Evolutionary conservation across 352 stramenopile genomes (phyloP).

Genomic region (Globisporangium perplexum): DNA sequence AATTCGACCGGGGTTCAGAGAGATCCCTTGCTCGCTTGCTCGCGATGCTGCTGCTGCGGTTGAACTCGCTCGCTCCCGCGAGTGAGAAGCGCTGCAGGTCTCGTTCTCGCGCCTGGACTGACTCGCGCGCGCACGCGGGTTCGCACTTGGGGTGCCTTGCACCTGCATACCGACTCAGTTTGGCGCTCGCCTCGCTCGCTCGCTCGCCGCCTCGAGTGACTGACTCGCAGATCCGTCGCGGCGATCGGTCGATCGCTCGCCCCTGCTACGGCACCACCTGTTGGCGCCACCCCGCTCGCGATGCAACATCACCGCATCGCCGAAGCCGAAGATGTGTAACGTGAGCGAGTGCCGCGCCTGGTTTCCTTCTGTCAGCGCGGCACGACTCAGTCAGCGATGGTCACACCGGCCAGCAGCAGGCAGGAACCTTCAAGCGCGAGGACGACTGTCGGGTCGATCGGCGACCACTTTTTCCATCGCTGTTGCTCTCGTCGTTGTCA

Average conservation of each 20-base stretch:
- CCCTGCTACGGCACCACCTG: background rate
- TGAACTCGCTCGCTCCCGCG: no score
- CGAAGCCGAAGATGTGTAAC: background rate
- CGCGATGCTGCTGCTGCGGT: no score
- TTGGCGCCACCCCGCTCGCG: background rate
- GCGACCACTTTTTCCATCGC: background rate
- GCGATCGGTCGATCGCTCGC: background rate
- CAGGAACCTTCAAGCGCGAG: background rate
- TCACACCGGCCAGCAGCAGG: no score
- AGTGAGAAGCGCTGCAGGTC: no score
- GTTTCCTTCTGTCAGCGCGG: background rate
- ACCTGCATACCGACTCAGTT: background rate
- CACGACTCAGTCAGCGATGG: no score
- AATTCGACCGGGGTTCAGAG: no score
- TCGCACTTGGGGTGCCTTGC: background rate
- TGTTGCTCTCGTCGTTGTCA: background rate
- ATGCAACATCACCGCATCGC: background rate
- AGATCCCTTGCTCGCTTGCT: no score
- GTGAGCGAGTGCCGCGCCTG: background rate
- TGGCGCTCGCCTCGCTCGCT: no score
- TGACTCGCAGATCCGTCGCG: no score
- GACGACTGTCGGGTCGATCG: background rate
- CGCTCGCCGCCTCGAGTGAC: no score
- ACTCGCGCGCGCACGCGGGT: no score
- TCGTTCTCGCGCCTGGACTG: no score